Base-by-base conservation (phyloP, 2,329 filamentous ascomycete species). In the Paecilomyces sp. region DNA sequence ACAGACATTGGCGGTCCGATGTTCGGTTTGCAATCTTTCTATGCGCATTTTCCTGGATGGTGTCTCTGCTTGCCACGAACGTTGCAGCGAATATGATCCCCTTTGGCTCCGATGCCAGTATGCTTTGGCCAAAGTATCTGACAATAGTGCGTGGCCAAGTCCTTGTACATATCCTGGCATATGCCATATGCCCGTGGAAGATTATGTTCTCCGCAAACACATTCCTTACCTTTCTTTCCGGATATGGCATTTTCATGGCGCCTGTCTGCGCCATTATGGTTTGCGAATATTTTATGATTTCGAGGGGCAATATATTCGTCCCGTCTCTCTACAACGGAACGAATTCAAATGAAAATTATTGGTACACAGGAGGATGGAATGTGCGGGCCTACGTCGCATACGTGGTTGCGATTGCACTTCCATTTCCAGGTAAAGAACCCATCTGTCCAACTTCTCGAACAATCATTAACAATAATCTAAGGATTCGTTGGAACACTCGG, bases 171-270 rank as follows among this genome's bases (percentile, higher is more conserved):
- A 64, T 83, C 12, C 72, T 83, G 3, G 80, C 79, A 41, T 85
- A 82, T 81, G 78, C 78, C 1, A 75, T 85, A 57, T 81, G 83
- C 3, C 83, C 83, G 4, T 86, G 84, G 84, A 84, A 85, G 72
- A 86, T 87, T 58, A 71, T 86, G 30, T 74, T 71, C 34, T 83
- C 80, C 0, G 84, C 84, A 6, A 64, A 70, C 15, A 82, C 79
- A 0, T 82, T 87, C 62, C 71, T 85, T 8, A 78, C 81, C 36
- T 88, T 88, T 70, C 85, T 89, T 78, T 76, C 79, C 51, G 85
- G 84, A 1, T 84, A 85, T 69, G 79, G 80, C 4, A 78, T 87
- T 34, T 87, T 88, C 70, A 74, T 87, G 2, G 84, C 81, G 0
- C 84, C 84, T 0, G 83, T 87, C 60, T 81, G 82, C 0, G 79